Conservation (phyloP, 768 basidiomycete genomes). For the Pholiota molesta region DNA sequence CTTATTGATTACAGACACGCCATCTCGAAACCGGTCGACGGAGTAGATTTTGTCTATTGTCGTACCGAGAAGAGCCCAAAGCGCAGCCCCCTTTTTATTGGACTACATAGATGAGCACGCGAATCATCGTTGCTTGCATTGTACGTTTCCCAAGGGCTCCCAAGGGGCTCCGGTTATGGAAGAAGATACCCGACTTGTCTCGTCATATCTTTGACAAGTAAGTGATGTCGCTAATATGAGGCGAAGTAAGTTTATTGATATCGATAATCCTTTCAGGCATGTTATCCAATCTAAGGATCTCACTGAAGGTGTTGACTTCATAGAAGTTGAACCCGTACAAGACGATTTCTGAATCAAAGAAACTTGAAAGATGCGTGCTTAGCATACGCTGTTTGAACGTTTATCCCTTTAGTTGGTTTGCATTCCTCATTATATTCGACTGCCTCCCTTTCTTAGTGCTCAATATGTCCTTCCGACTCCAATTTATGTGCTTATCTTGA, state of each 20-base stretch:
- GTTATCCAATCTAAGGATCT: background rate
- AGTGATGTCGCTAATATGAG: background rate
- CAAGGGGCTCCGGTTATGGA: background rate
- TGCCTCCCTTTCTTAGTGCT: no score
- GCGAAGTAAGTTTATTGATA: background rate
- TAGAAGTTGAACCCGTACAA: background rate
- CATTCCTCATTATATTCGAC: background rate
- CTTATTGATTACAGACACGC: background rate
- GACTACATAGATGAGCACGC: background rate
- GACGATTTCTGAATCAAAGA: background rate
- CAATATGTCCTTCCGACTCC: no score
- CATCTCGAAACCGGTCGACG: background rate
- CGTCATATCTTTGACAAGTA: background rate
- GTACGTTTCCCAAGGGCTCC: background rate
- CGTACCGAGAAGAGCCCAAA: background rate
- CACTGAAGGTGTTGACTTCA: background rate
- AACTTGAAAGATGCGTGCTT: background rate
- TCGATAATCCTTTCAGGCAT: background rate
- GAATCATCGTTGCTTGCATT: constrained; percentile 2
- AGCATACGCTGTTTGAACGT: no score
- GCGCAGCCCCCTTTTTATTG: background rate
- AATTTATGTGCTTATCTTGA: no score
- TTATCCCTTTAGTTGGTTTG: background rate
- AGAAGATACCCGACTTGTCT: background rate
- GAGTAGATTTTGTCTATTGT: background rate